Percentiles rank a stretch among this genome's conserved stretches.
Evolutionary conservation across 306 rosid species (phyloP).

Genomic region (Herpetospermum pedunculosum): DNA sequence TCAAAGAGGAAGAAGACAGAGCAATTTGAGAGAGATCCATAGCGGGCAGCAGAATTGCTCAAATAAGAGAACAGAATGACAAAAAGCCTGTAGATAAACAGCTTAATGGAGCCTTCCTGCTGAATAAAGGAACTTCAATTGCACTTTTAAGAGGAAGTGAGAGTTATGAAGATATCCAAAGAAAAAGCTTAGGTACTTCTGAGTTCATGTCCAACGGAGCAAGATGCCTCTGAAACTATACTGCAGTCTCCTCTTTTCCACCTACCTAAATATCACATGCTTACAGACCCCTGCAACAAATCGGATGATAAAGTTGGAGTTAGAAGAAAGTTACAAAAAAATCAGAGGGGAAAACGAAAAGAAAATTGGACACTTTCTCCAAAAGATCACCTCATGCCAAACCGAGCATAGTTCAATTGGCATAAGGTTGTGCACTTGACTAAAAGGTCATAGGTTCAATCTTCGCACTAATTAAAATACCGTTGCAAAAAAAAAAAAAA

Average conservation of each 20-base stretch:
- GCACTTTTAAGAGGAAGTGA: neutral
- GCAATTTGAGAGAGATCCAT: neutral
- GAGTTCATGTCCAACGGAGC: neutral
- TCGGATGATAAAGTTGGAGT: neutral
- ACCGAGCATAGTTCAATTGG: no score
- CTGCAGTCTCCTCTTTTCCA: neutral
- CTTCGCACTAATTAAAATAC: no score
- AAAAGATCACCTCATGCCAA: neutral
- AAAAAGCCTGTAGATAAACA: neutral
- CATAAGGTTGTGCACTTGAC: no score
- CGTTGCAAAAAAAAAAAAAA: no score
- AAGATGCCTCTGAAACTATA: neutral
- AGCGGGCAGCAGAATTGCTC: neutral
- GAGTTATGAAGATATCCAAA: neutral
- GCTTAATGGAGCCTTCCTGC: neutral
- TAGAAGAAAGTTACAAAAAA: neutral
- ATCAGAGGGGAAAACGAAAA: neutral
- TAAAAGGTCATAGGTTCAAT: no score
- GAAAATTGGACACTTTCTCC: neutral
- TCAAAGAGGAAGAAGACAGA: neutral
- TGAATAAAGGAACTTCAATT: neutral
- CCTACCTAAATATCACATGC: neutral
- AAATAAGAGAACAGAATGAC: neutral
- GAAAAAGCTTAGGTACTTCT: neutral
- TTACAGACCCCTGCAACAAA: slow-evolving; percentile 1